Evolutionary conservation across 805 yeast species (phyloP), one percentile per base, ranked within the genome.

Genomic region (Metschnikowia lunata): DNA sequence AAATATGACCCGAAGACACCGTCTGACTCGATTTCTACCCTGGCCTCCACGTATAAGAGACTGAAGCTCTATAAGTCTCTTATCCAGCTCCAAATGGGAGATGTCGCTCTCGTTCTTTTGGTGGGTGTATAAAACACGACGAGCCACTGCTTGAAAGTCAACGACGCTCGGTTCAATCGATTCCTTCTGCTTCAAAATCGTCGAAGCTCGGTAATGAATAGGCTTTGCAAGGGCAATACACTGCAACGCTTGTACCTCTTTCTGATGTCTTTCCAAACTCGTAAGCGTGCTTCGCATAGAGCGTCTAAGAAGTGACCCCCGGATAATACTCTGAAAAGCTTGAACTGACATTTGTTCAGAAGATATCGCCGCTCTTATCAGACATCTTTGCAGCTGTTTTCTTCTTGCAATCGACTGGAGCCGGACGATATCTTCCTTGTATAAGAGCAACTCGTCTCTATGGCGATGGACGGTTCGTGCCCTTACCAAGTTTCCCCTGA

Each of bases 401-500:
- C 61, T 57, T 42, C 73, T 63, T 18, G 67, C 55, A 14, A 66
- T 48, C 0, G 77, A 59, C 55, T 76, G 79, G 15, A 78, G 55
- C 2, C 57, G 58, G 7, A 71, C 59, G 2, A 74, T 53, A 3
- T 67, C 68, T 30, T 55, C 48, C 37, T 61, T 57, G 51, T 51
- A 66, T 6, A 58, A 38, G 13, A 59, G 29, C 32, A 70, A 47
- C 30, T 63, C 69, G 40, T 58, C 67, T 28, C 74, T 59, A 45
- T 70, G 66, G 36, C 60, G 60, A 50, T 58, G 69, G 37, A 61
- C 55, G 8, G 69, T 61, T 48, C 48, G 61, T 36, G 46, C 50
- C 41, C 75, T 54, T 12, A 63, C 42, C 43, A 70, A 33, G 9
- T 64, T 59, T 8, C 87, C 86, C 59, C 87, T 71, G 7, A 76